These are phyloP conservation scores for Pluteus cervinus DNA, from an alignment of 768 basidiomycete genomes.

Conservation along the genomic window DNA sequence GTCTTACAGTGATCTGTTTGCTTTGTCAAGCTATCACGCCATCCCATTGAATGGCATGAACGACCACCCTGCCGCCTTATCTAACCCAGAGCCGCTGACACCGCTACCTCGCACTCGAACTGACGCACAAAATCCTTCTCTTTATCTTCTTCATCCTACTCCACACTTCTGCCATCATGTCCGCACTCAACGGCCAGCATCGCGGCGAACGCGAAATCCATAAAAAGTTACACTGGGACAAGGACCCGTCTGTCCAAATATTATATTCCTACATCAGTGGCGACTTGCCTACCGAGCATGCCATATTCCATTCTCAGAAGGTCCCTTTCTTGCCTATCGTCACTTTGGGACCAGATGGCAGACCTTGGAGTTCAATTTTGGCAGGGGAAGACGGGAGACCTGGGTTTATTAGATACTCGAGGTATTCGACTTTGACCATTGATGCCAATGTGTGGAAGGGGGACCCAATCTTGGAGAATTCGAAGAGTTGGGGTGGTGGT, in stretches of 20 bases:
- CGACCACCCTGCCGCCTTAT: too few relatives aligned
- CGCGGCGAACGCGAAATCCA: constrained; percentile 48
- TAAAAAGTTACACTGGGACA: constrained; percentile 35
- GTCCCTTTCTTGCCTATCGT: constrained; percentile 52
- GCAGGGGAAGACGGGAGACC: constrained; percentile 35
- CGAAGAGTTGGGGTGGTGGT: constrained; percentile 13
- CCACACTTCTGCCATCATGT: too few relatives aligned
- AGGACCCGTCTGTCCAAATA: constrained; percentile 22
- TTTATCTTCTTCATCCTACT: too few relatives aligned
- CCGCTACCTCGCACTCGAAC: too few relatives aligned
- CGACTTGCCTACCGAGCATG: constrained; percentile 46
- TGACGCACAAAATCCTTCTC: too few relatives aligned
- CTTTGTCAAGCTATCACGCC: too few relatives aligned
- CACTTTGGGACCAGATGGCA: constrained; percentile 40
- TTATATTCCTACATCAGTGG: constrained; percentile 35
- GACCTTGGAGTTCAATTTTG: constrained; percentile 59
- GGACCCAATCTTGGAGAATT: constrained; percentile 44
- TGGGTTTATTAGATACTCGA: constrained; percentile 37
- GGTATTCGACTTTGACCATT: constrained; percentile 30
- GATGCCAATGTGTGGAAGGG: constrained; percentile 43
- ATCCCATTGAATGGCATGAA: too few relatives aligned
- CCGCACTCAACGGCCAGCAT: constrained; percentile 41
- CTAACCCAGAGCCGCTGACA: too few relatives aligned
- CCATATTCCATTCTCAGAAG: constrained; percentile 38
- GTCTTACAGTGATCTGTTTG: too few relatives aligned